Evolutionary conservation across 2,329 filamentous ascomycete genomes (phyloP).

Genomic region (Anisogramma anomala): DNA sequence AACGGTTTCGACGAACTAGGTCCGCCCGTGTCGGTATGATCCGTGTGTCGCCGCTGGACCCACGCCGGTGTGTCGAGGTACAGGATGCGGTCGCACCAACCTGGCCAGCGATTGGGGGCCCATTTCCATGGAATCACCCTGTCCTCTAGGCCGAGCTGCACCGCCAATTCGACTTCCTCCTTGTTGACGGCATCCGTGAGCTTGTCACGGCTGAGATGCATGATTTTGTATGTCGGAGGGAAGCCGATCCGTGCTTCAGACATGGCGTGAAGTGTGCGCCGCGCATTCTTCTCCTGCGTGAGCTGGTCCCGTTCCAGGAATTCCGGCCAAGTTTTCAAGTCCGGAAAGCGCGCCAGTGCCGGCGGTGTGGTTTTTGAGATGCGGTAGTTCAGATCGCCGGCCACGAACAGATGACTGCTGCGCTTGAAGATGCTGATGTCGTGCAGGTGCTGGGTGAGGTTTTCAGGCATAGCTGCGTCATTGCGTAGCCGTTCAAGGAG

Average conservation of each 20-base stretch:
- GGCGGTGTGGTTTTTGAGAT: conserved; percentile 57
- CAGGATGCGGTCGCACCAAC: conserved; percentile 87
- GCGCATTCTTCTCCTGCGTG: conserved; percentile 54
- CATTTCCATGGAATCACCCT: conserved; percentile 51
- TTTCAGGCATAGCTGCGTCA: conserved; percentile 22
- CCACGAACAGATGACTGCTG: conserved; percentile 68
- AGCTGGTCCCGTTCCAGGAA: conserved; percentile 73
- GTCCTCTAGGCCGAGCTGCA: conserved; percentile 17
- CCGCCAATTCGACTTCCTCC: conserved; percentile 16
- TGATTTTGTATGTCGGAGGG: conserved; percentile 90
- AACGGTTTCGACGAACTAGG: not conserved
- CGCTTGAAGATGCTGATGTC: conserved; percentile 62
- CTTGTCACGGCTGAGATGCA: conserved; percentile 27
- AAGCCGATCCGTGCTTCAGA: conserved; percentile 65
- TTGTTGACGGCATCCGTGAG: conserved; percentile 21
- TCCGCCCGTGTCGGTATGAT: conserved; percentile 15
- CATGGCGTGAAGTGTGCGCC: conserved; percentile 66
- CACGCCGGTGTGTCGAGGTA: conserved; percentile 55
- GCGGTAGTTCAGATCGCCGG: conserved; percentile 91
- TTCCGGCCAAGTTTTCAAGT: conserved; percentile 37
- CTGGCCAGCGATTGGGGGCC: conserved; percentile 73
- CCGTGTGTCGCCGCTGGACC: conserved; percentile 25
- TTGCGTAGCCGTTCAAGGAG: conserved; percentile 6
- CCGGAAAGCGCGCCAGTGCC: conserved; percentile 51
- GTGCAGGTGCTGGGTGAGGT: conserved; percentile 29